Percentiles rank a stretch among this genome's conserved stretches.
These are phyloP conservation scores for Rhizopogon salebrosus DNA, from an alignment of 768 basidiomycete species.

Conservation along the genomic window DNA sequence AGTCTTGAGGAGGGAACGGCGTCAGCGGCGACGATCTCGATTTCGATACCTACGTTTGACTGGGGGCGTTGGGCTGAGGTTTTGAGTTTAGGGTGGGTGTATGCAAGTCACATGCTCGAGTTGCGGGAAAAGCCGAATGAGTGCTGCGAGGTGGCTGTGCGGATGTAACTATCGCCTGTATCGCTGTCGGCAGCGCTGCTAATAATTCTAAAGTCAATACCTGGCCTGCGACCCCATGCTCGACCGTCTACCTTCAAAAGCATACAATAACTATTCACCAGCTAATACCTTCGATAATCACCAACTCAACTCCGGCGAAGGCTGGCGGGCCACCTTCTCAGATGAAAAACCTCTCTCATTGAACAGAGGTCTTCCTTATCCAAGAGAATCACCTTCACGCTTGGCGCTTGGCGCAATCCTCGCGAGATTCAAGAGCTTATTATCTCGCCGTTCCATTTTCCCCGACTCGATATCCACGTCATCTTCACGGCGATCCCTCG, in stretches of 20 bases:
- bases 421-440: slow-evolving; percentile 12
- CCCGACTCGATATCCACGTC: slow-evolving; percentile 18
- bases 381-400: slow-evolving; percentile 4
- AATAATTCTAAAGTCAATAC: neutral
- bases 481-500: slow-evolving; percentile 19
- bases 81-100: slow-evolving; percentile 21
- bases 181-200: no score
- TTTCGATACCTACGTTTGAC: slow-evolving; percentile 11
- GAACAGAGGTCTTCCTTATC: slow-evolving; percentile 2
- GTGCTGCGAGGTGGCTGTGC: neutral
- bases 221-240: slow-evolving; percentile 7
- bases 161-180: neutral
- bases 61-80: neutral
- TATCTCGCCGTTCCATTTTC: slow-evolving; percentile 13
- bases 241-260: slow-evolving; percentile 3
- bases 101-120: slow-evolving; percentile 16
- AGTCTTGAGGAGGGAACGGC: slow-evolving; percentile 21
- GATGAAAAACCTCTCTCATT: slow-evolving; percentile 7
- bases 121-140: slow-evolving; percentile 1
- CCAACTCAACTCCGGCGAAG: slow-evolving; percentile 8
- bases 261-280: slow-evolving; percentile 10
- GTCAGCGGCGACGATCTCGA: slow-evolving; percentile 18
- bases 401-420: slow-evolving; percentile 8
- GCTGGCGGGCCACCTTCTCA: slow-evolving; percentile 20
- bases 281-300: slow-evolving; percentile 15